These are phyloP conservation scores for Alternaria gaisen DNA, from an alignment of 2,329 filamentous ascomycete genomes.

Conservation along the genomic window DNA sequence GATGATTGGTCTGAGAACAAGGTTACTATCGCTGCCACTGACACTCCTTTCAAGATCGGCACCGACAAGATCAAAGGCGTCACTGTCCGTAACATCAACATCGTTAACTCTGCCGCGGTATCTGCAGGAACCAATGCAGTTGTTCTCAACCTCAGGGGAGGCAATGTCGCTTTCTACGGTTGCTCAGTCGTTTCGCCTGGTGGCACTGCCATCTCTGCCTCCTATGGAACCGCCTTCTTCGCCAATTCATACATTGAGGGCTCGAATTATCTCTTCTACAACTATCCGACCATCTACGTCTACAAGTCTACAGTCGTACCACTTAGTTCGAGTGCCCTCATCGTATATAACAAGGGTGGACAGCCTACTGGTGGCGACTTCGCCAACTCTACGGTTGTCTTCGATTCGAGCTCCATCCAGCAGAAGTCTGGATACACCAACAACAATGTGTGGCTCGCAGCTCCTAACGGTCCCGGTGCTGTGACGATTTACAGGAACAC, in stretches of 20 bases:
- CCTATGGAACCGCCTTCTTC: conserved; percentile 50
- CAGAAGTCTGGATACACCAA: conserved; percentile 47
- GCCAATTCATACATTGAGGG: conserved; percentile 59
- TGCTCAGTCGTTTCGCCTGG: conserved; percentile 56
- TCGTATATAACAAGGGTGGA: conserved; percentile 55
- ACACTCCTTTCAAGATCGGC: conserved; percentile 41
- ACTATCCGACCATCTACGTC: conserved; percentile 54
- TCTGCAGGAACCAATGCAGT: conserved; percentile 30
- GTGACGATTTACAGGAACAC: conserved; percentile 55
- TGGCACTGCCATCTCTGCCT: conserved; percentile 36
- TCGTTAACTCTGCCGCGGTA: conserved; percentile 42
- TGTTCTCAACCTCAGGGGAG: conserved; percentile 47
- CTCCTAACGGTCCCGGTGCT: conserved; percentile 53
- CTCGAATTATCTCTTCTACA: conserved; percentile 54
- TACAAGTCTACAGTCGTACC: conserved; percentile 56
- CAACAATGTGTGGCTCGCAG: conserved; percentile 54
- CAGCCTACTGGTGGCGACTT: conserved; percentile 17
- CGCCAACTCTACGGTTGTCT: conserved; percentile 53
- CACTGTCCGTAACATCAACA: conserved; percentile 53
- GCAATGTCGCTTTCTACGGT: conserved; percentile 56
- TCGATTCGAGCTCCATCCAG: conserved; percentile 53
- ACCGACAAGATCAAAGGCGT: conserved; percentile 45
- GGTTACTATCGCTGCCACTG: conserved; percentile 46
- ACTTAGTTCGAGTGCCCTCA: conserved; percentile 44
- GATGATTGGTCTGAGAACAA: conserved; percentile 51